These are phyloP conservation scores for Diaporthe humulicola DNA, from an alignment of 2,329 filamentous ascomycete species.

Conservation along the genomic window DNA sequence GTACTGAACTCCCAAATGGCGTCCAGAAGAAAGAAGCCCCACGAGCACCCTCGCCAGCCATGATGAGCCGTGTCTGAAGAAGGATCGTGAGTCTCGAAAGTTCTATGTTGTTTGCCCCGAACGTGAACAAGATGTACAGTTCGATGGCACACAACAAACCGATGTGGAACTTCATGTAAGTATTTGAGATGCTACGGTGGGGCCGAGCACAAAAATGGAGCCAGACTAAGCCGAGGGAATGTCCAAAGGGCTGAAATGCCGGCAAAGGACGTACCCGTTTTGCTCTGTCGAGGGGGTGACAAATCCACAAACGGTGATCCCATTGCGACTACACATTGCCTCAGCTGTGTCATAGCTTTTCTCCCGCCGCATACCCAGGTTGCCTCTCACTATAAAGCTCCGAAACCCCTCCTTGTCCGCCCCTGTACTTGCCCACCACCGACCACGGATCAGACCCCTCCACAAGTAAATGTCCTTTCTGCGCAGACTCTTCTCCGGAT, in stretches of 20 bases:
- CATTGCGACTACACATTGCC: conserved; percentile 24
- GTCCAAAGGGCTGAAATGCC: background rate
- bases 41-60: background rate
- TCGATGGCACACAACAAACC: background rate
- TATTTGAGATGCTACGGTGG: conserved; percentile 21
- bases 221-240: background rate
- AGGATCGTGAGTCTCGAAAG: background rate
- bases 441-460: conserved; percentile 42
- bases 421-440: conserved; percentile 34
- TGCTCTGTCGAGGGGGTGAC: background rate
- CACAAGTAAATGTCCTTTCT: conserved; percentile 72
- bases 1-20: no score
- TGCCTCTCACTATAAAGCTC: conserved; percentile 13
- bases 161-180: background rate
- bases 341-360: conserved; percentile 14
- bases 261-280: conserved; percentile 1
- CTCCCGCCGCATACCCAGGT: conserved; percentile 25
- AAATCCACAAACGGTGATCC: conserved; percentile 17
- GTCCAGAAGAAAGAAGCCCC: no score
- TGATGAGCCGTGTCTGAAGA: background rate
- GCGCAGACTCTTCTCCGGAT: conserved; percentile 75
- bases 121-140: background rate
- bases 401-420: background rate
- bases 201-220: conserved; percentile 12
- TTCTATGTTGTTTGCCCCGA: background rate